Evolutionary conservation across 2,329 filamentous ascomycete genomes (phyloP).

Genomic region (Penicillium frequentans): DNA sequence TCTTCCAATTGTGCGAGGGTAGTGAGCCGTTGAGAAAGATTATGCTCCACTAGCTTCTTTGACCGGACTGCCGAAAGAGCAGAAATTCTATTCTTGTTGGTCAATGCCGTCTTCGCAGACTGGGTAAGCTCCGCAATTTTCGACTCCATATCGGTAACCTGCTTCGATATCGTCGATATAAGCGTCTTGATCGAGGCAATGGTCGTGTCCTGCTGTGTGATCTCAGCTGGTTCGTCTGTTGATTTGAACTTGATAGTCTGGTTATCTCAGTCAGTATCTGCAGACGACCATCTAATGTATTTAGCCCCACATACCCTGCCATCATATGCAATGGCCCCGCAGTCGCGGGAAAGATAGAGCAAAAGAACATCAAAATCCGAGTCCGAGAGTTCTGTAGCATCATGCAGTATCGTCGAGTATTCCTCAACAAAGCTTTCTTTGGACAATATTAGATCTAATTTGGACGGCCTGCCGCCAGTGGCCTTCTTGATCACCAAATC

Average conservation of each 20-base stretch:
- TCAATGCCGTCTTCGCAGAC: constrained; percentile 69
- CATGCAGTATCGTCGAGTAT: constrained; percentile 56
- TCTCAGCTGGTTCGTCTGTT: constrained; percentile 50
- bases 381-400: constrained; percentile 55
- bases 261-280: constrained; percentile 18
- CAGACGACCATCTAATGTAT: constrained; percentile 1
- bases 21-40: constrained; percentile 68
- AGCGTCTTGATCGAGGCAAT: constrained; percentile 79
- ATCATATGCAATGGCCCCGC: constrained; percentile 51
- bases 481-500: constrained; percentile 54
- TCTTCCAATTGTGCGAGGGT: constrained; percentile 80
- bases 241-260: constrained; percentile 73
- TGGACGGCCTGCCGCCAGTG: constrained; percentile 45
- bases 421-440: constrained; percentile 62
- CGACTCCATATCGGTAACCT: constrained; percentile 64
- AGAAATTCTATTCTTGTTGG: constrained; percentile 68
- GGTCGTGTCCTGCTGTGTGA: constrained; percentile 76
- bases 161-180: constrained; percentile 64
- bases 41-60: constrained; percentile 78
- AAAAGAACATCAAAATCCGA: constrained; percentile 70
- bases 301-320: constrained; percentile 39
- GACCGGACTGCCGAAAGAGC: constrained; percentile 77
- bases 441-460: constrained; percentile 68
- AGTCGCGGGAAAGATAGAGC: constrained; percentile 68
- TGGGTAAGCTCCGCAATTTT: constrained; percentile 52